These are phyloP conservation scores for Calonectria crousiana DNA, from an alignment of 2,329 filamentous ascomycete genomes.

Conservation along the genomic window DNA sequence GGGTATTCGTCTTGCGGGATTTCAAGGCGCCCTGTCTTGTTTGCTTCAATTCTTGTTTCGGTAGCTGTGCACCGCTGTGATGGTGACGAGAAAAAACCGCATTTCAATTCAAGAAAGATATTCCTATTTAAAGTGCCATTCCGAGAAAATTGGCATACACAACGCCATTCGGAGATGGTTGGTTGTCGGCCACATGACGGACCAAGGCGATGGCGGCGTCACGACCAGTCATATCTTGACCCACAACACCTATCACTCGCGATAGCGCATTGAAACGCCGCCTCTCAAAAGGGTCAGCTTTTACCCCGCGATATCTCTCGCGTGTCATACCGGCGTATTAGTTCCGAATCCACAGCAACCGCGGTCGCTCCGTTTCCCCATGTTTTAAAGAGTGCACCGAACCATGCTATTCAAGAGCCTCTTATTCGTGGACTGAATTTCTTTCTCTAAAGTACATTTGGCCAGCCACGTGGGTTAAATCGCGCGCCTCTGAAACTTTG, in stretches of 20 bases:
- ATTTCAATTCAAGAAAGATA: neutral
- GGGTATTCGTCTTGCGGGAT: slow-evolving; percentile 20
- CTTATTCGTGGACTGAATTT: neutral
- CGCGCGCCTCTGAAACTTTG: no score
- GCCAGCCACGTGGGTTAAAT: neutral
- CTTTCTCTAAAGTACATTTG: neutral
- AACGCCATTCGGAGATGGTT: neutral
- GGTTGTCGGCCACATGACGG: neutral
- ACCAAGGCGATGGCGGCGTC: slow-evolving; percentile 16
- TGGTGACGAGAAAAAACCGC: neutral
- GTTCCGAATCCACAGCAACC: neutral
- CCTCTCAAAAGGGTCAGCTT: slow-evolving; percentile 29
- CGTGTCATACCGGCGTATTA: slow-evolving; percentile 8
- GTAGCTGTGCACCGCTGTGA: neutral
- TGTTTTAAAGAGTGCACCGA: slow-evolving; percentile 14
- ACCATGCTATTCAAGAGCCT: neutral
- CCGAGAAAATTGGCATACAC: neutral
- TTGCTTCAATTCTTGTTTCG: neutral
- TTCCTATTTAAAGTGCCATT: neutral
- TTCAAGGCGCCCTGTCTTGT: neutral
- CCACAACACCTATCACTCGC: slow-evolving; percentile 20
- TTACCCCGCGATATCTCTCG: slow-evolving; percentile 35
- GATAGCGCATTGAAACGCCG: slow-evolving; percentile 29
- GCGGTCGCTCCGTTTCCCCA: slow-evolving; percentile 10
- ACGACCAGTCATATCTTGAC: slow-evolving; percentile 6